These are phyloP conservation scores for Didymella segeticola DNA, from an alignment of 2,329 filamentous ascomycete genomes.

Conservation along the genomic window DNA sequence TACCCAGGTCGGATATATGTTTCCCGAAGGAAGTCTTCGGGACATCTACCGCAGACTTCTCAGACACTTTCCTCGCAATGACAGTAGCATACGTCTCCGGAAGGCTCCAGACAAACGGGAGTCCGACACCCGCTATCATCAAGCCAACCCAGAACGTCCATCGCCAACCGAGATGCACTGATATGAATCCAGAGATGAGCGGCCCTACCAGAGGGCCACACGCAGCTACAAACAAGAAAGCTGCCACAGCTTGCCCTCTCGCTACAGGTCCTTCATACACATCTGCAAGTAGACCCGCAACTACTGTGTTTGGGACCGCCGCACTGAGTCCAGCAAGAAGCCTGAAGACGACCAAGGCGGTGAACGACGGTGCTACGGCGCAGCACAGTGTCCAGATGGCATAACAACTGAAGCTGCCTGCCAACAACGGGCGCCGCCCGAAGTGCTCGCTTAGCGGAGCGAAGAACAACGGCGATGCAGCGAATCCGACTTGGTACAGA, in stretches of 20 bases:
- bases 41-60: not conserved
- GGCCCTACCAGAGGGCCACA: constrained; percentile 68
- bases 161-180: constrained; percentile 64
- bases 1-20: not conserved
- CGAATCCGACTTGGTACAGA: constrained; percentile 52
- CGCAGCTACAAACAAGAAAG: constrained; percentile 58
- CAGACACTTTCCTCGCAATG: constrained; percentile 15
- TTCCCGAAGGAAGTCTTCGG: not conserved
- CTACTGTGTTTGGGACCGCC: constrained; percentile 60
- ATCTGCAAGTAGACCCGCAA: constrained; percentile 67
- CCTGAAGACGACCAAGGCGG: constrained; percentile 48
- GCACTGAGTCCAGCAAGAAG: constrained; percentile 48
- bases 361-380: constrained; percentile 49
- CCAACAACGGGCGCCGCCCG: constrained; percentile 51
- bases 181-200: constrained; percentile 66
- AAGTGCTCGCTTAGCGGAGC: constrained; percentile 51
- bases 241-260: constrained; percentile 66
- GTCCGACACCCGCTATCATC: constrained; percentile 67
- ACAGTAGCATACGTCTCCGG: constrained; percentile 54
- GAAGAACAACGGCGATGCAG: constrained; percentile 48
- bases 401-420: constrained; percentile 55
- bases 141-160: constrained; percentile 74
- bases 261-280: constrained; percentile 62
- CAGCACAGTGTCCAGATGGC: constrained; percentile 51
- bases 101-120: constrained; percentile 63